These are phyloP conservation scores for Ophiostoma sp. DNA, from an alignment of 2,329 filamentous ascomycete species.

Conservation along the genomic window DNA sequence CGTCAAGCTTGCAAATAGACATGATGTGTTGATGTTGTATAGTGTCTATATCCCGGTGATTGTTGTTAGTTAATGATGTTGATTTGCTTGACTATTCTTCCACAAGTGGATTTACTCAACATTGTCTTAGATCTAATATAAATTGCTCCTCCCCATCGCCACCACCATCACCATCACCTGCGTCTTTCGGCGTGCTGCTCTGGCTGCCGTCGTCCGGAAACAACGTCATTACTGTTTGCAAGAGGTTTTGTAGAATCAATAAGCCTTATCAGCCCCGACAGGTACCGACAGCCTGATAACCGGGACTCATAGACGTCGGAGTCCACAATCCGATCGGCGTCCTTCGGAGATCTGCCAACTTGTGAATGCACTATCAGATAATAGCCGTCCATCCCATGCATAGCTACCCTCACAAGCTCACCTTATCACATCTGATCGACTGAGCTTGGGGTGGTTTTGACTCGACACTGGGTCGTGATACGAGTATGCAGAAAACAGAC, in stretches of 20 bases:
- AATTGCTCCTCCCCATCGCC: neutral
- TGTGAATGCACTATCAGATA: neutral
- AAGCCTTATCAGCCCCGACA: conserved; percentile 5
- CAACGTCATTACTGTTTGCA: neutral
- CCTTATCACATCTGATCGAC: conserved; percentile 4
- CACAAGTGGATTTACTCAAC: neutral
- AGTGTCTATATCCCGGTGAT: neutral
- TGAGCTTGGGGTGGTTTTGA: neutral
- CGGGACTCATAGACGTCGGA: neutral
- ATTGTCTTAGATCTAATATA: too few relatives aligned
- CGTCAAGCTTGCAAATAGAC: conserved; percentile 25
- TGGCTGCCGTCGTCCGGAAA: neutral
- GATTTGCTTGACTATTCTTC: neutral
- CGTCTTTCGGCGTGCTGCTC: neutral
- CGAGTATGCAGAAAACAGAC: conserved; percentile 2
- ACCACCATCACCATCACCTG: neutral
- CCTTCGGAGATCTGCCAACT: neutral
- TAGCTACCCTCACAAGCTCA: neutral
- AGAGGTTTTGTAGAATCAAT: neutral
- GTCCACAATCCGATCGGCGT: neutral
- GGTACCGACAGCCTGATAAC: neutral
- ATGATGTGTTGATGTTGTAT: conserved; percentile 17
- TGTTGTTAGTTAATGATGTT: neutral
- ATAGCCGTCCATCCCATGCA: neutral
- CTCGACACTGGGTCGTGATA: neutral